These are phyloP conservation scores for Setomelanomma holmii DNA, from an alignment of 2,329 filamentous ascomycete genomes.

Conservation along the genomic window DNA sequence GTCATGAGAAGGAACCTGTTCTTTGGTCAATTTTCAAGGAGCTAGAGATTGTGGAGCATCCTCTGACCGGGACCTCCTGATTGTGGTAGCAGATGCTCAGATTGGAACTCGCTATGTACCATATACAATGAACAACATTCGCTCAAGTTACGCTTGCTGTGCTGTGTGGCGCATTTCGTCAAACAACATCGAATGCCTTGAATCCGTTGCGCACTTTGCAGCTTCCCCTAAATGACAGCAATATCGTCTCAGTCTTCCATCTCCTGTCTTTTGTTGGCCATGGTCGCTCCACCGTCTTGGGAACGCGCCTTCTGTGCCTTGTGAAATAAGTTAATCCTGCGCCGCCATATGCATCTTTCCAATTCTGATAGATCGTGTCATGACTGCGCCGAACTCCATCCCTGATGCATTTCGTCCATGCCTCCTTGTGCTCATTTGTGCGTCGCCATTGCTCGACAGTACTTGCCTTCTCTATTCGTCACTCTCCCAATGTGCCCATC, in stretches of 20 bases:
- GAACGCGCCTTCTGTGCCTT: background rate
- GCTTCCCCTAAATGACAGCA: background rate
- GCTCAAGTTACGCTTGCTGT: too few relatives aligned
- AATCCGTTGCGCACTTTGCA: background rate
- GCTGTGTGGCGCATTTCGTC: background rate
- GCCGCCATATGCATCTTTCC: conserved; percentile 1
- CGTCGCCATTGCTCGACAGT: too few relatives aligned
- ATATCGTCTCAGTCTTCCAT: background rate
- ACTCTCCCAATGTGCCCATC: background rate
- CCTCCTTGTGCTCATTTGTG: too few relatives aligned
- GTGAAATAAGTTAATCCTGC: background rate
- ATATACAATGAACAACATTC: too few relatives aligned
- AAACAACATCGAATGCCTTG: background rate
- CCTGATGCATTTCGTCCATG: background rate
- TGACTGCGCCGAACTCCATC: conserved; percentile 9
- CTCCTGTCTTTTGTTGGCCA: background rate
- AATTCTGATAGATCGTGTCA: conserved; percentile 13
- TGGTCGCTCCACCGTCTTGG: background rate
- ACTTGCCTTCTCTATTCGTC: background rate
- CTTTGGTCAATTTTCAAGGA: too few relatives aligned
- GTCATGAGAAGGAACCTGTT: too few relatives aligned
- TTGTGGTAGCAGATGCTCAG: too few relatives aligned
- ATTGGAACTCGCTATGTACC: too few relatives aligned
- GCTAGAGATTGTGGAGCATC: too few relatives aligned
- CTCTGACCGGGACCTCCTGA: too few relatives aligned